Evolutionary conservation across 148 eudicot genomes (phyloP).

Genomic region (Fagopyrum homotropicum): DNA sequence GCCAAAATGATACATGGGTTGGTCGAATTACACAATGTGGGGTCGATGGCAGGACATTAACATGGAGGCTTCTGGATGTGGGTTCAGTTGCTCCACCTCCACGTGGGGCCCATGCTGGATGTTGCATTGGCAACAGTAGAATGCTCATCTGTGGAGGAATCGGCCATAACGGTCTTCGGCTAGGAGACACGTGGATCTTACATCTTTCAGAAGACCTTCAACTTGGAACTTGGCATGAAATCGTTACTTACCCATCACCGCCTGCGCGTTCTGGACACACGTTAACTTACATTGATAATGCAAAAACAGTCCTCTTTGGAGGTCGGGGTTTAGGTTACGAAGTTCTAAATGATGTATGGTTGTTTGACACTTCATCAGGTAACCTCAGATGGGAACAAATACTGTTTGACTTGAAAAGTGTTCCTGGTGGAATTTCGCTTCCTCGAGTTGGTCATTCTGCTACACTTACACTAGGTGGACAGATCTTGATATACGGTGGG

Average conservation of each 20-base stretch:
- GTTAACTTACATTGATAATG: conserved; percentile 48
- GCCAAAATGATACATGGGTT: conserved; percentile 93
- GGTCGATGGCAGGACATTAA: conserved; percentile 34
- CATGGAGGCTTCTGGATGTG: conserved; percentile 73
- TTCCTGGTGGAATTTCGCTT: conserved; percentile 59
- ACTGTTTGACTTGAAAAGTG: conserved; percentile 33
- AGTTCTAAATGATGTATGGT: conserved; percentile 81
- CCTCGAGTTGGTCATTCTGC: conserved; percentile 98
- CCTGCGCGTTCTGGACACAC: conserved; percentile 89
- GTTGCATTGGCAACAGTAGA: conserved; percentile 48
- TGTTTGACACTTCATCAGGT: conserved; percentile 50
- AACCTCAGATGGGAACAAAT: conserved; percentile 58
- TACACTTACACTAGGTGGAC: conserved; percentile 60
- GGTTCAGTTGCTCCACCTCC: conserved; percentile 68
- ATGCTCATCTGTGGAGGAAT: conserved; percentile 97
- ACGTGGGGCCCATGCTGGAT: conserved; percentile 97
- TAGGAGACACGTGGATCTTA: conserved; percentile 87
- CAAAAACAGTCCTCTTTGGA: conserved; percentile 63
- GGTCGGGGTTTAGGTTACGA: conserved; percentile 84
- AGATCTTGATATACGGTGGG: conserved; percentile 83
- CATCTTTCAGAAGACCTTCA: conserved; percentile 62
- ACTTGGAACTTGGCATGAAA: conserved; percentile 71
- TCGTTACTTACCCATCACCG: conserved; percentile 49
- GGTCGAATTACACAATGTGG: conserved; percentile 40
- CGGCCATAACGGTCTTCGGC: conserved; percentile 66